Conservation (phyloP, 1,284 basidiomycete species). For the Melanopsichium pennsylvanicum region DNA sequence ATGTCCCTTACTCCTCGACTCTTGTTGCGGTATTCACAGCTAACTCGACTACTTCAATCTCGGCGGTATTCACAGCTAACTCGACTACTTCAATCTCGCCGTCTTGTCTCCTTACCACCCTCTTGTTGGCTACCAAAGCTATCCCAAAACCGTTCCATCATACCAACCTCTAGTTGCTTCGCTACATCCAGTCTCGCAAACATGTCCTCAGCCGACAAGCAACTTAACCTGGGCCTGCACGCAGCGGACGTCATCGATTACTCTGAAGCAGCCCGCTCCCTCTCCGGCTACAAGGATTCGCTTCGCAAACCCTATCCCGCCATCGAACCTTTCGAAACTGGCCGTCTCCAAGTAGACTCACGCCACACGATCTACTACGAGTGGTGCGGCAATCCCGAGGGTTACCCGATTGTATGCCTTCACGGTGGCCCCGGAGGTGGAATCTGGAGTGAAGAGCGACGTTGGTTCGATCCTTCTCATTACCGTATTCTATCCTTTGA, state of each 20-base stretch:
- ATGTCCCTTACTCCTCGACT: no score
- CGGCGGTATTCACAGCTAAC: no score
- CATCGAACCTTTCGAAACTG: conserved; percentile 57
- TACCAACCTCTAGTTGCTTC: neutral
- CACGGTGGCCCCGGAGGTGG: conserved; percentile 65
- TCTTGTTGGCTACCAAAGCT: neutral
- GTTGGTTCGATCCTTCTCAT: conserved; percentile 62
- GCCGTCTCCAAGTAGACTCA: conserved; percentile 43
- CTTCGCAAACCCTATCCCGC: conserved; percentile 49
- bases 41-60: no score
- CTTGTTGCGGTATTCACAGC: no score
- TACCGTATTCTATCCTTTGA: conserved; percentile 68
- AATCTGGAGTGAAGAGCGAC: conserved; percentile 45
- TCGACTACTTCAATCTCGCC: no score
- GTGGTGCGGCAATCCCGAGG: conserved; percentile 52
- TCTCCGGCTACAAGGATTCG: conserved; percentile 34
- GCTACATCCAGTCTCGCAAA: neutral
- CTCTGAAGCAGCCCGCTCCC: conserved; percentile 38
- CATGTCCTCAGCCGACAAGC: conserved; percentile 2
- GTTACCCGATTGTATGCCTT: conserved; percentile 57
- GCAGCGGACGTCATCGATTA: conserved; percentile 40
- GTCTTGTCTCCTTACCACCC: no score
- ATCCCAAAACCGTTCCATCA: neutral
- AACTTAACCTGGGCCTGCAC: conserved; percentile 34
- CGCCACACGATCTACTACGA: conserved; percentile 59